phyloP scores from a whole-genome alignment of 2,329 filamentous ascomycete species.

The Apiospora aurea region DNA sequence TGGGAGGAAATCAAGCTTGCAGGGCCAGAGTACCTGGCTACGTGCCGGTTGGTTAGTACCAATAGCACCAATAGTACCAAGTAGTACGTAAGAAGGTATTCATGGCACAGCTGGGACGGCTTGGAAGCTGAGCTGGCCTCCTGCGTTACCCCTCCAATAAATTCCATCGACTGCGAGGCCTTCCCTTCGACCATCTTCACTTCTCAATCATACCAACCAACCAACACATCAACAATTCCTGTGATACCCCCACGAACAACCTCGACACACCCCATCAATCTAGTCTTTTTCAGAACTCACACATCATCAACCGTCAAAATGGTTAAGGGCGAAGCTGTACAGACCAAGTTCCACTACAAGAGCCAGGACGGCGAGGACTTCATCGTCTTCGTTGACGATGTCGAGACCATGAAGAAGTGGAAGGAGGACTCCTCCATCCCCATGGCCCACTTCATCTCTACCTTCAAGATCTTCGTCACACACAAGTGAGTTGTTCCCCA shows the following conservation, averaged over 20 bases:
- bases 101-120: neutral
- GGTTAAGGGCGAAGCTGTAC: slow-evolving; percentile 73
- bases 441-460: slow-evolving; percentile 82
- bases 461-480: slow-evolving; percentile 89
- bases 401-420: slow-evolving; percentile 79
- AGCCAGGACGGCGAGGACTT: slow-evolving; percentile 62
- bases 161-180: slow-evolving; percentile 13
- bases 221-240: neutral
- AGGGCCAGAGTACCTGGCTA: neutral
- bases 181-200: slow-evolving; percentile 8
- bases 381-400: slow-evolving; percentile 65
- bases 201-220: slow-evolving; percentile 17
- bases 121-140: slow-evolving; percentile 16
- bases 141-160: slow-evolving; percentile 22
- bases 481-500: slow-evolving; percentile 74
- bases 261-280: slow-evolving; percentile 27
- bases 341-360: slow-evolving; percentile 87
- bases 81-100: slow-evolving; percentile 1
- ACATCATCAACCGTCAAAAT: slow-evolving; percentile 53
- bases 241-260: slow-evolving; percentile 22
- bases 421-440: slow-evolving; percentile 79
- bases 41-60: neutral
- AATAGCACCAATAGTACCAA: neutral
- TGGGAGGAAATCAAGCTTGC: slow-evolving; percentile 11
- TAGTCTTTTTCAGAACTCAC: slow-evolving; percentile 27